Evolutionary conservation across 345 rosid species (phyloP), one percentile per base, ranked within the genome.

Genomic region (Brassica cretica): DNA sequence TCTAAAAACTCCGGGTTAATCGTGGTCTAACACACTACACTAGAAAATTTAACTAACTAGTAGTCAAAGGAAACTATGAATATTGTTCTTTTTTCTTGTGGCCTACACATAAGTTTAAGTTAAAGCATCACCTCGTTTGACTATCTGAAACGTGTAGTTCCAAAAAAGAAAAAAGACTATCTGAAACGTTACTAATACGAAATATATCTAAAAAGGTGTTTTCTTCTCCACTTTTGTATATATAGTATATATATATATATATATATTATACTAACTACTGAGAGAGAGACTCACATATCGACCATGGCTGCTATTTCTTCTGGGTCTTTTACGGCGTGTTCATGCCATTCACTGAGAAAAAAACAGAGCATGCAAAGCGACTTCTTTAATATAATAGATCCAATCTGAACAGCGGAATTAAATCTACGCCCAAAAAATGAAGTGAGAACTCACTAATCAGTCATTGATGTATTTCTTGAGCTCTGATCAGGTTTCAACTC

Each of bases 261-360:
- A 11, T 41, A 41, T 41, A 41, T 41, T 66, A 18, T 10, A 62
- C 27, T 19, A 15, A 9, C 63, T 58, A 58, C 63, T 58, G 30
- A 9, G 63, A 16, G 24, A 64, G 69, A 75, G 65, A 85, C 93
- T 88, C 73, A 91, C 98, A 76, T 85, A 67, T 87, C 87, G 66
- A 93, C 97, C 89, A 84, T 81, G 5, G 89, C 76, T 71, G 89
- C 93, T 33, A 91, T 78, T 63, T 82, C 87, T 71, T 87, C 93
- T 33, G 94, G 97, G 82, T 91, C 71, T 16, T 87, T 87, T 7
- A 86, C 85, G 0, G 91, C 87, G 72, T 91, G 91, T 79, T 82
- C 82, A 55, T 75, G 84, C 94, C 90, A 78, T 32, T 69, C 80
- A 21, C 82, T 8, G 72, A 64, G 75, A 70, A 61, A 72, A 66